Evolutionary conservation across 768 basidiomycete species (phyloP).

Genomic region (Hypholoma sublateritium): DNA sequence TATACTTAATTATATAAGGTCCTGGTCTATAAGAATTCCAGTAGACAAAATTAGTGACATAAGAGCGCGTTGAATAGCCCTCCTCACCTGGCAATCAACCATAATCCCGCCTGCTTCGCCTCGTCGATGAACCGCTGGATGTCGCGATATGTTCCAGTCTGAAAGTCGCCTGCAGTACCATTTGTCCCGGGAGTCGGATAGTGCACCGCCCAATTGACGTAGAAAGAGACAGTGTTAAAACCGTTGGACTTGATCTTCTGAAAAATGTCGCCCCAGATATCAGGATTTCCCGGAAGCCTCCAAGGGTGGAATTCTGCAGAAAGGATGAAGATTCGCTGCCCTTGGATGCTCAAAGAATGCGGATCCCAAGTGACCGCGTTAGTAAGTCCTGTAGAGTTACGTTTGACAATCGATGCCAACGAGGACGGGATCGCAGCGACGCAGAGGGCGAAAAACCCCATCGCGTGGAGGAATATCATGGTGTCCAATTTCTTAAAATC

Average conservation of each 20-base stretch:
- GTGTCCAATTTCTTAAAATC: not conserved
- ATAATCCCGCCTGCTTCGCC: constrained; percentile 50
- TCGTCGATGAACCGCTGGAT: constrained; percentile 53
- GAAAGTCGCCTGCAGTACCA: constrained; percentile 45
- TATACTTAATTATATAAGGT: constrained; percentile 47
- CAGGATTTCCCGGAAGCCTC: constrained; percentile 50
- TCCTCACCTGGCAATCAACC: constrained; percentile 51
- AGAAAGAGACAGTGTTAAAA: constrained; percentile 61
- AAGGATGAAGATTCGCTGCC: constrained; percentile 56
- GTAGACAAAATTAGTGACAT: not conserved
- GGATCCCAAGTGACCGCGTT: constrained; percentile 58
- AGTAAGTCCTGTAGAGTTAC: constrained; percentile 43
- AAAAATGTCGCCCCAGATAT: constrained; percentile 58
- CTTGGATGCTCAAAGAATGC: constrained; percentile 56
- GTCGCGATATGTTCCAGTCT: constrained; percentile 47
- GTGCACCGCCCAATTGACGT: constrained; percentile 58
- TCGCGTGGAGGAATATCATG: not conserved
- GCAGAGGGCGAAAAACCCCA: not conserved
- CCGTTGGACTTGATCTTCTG: constrained; percentile 64
- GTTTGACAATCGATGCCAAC: not conserved
- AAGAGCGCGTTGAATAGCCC: not conserved
- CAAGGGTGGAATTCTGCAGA: constrained; percentile 67
- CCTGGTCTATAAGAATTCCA: constrained; percentile 36
- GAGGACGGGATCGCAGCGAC: not conserved
- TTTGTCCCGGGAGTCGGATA: constrained; percentile 48